phyloP scores from a whole-genome alignment of 306 rosid species.

The Senna tora region DNA sequence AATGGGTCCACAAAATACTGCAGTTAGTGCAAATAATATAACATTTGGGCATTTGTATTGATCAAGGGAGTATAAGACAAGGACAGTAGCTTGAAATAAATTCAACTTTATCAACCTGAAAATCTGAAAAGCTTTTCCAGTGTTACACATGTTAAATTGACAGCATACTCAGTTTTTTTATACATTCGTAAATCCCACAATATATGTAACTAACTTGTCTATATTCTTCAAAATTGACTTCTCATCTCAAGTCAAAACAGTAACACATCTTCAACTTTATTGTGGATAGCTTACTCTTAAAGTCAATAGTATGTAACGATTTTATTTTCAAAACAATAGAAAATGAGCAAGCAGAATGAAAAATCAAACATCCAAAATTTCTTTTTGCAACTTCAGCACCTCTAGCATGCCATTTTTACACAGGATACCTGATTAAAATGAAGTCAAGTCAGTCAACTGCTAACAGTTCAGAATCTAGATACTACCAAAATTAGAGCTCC shows the following conservation, averaged over 20 bases:
- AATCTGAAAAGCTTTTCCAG: constrained; percentile 3
- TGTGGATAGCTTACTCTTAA: not conserved
- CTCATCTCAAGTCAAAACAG: not conserved
- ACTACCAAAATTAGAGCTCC: constrained; percentile 9
- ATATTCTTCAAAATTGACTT: not conserved
- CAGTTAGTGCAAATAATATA: constrained; percentile 7
- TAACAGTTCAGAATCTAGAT: constrained; percentile 14
- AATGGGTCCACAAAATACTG: constrained; percentile 11
- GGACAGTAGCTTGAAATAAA: not conserved
- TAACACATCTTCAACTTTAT: not conserved
- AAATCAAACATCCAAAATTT: too few species aligned
- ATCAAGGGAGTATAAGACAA: constrained; percentile 6
- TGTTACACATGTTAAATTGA: constrained; percentile 9
- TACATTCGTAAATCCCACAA: not conserved
- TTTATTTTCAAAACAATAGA: constrained; percentile 9
- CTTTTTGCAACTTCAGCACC: constrained; percentile 14
- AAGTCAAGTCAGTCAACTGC: constrained; percentile 21
- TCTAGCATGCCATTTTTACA: not conserved
- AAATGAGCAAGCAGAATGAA: constrained; percentile 1
- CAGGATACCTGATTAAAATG: constrained; percentile 3
- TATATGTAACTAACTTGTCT: constrained; percentile 17
- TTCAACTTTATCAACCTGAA: constrained; percentile 30
- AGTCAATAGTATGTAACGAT: not conserved
- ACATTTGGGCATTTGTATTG: not conserved
- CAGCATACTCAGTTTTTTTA: not conserved